These are phyloP conservation scores for Paxillus involutus DNA, from an alignment of 768 basidiomycete genomes.

Conservation along the genomic window DNA sequence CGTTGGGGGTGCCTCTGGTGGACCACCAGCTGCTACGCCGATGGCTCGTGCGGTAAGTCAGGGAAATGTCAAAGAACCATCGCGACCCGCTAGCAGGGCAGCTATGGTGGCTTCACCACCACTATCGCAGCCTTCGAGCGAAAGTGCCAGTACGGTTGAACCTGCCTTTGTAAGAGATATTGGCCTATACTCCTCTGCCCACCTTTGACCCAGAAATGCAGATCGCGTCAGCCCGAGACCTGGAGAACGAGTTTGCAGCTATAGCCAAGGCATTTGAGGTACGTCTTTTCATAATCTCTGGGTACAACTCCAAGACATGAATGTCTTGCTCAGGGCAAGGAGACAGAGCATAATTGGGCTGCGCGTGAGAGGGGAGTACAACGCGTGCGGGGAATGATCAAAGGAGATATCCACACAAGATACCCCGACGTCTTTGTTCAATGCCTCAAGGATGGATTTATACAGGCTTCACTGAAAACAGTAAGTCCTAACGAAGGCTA, in stretches of 20 bases:
- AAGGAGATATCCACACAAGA: constrained; percentile 75
- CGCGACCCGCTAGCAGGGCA: constrained; percentile 65
- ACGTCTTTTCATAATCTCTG: constrained; percentile 14
- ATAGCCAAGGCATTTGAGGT: constrained; percentile 86
- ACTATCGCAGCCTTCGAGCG: constrained; percentile 41
- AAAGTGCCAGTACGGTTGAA: constrained; percentile 47
- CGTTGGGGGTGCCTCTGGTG: constrained; percentile 27
- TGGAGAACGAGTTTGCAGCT: constrained; percentile 79
- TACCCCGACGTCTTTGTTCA: constrained; percentile 74
- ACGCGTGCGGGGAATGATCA: constrained; percentile 86
- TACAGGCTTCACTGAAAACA: constrained; percentile 82
- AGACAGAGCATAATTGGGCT: constrained; percentile 96
- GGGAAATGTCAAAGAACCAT: constrained; percentile 45
- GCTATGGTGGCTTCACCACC: constrained; percentile 42
- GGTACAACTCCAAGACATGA: neutral
- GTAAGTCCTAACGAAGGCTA: constrained; percentile 44
- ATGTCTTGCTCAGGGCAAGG: constrained; percentile 69
- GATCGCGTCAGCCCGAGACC: constrained; percentile 83
- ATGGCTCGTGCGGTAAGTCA: constrained; percentile 49
- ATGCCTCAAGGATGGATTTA: constrained; percentile 73
- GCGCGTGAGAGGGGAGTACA: constrained; percentile 74
- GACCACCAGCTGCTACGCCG: constrained; percentile 24
- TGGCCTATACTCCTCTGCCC: neutral
- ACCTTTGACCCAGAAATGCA: constrained; percentile 26
- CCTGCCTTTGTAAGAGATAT: constrained; percentile 63